These are phyloP conservation scores for Fusarium neocosmosporiellum DNA, from an alignment of 2,329 filamentous ascomycete species.

Conservation along the genomic window DNA sequence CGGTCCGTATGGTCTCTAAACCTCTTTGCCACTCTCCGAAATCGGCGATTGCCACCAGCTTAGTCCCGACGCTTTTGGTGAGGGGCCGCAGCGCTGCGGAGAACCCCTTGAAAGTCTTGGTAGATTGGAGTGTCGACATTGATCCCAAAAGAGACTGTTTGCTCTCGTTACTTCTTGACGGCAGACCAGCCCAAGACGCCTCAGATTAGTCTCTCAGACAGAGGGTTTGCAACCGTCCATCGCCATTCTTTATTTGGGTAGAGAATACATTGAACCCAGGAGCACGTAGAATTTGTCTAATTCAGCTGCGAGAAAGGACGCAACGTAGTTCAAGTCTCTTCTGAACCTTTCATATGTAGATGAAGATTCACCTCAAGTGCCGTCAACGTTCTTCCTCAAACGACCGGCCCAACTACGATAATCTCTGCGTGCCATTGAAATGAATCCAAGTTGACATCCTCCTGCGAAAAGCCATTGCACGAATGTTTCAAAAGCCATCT, in stretches of 20 bases:
- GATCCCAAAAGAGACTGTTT: background rate
- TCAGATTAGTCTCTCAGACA: too few species aligned
- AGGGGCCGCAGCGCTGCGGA: background rate
- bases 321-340: too few species aligned
- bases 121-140: background rate
- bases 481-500: background rate
- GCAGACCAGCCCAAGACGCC: too few species aligned
- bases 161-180: background rate
- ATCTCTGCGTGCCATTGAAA: too few species aligned
- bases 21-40: background rate
- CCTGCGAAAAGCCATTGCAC: background rate
- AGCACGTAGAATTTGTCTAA: too few species aligned
- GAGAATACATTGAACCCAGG: too few species aligned
- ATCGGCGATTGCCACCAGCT: background rate
- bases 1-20: background rate
- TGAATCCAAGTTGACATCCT: background rate
- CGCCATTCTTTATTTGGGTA: too few species aligned
- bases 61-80: background rate
- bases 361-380: background rate
- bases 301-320: too few species aligned
- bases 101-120: background rate
- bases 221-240: too few species aligned
- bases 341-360: too few species aligned
- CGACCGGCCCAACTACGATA: too few species aligned
- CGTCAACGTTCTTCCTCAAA: too few species aligned